Base-by-base conservation (phyloP, 2,329 filamentous ascomycete species). In the Penicillium sp. region DNA sequence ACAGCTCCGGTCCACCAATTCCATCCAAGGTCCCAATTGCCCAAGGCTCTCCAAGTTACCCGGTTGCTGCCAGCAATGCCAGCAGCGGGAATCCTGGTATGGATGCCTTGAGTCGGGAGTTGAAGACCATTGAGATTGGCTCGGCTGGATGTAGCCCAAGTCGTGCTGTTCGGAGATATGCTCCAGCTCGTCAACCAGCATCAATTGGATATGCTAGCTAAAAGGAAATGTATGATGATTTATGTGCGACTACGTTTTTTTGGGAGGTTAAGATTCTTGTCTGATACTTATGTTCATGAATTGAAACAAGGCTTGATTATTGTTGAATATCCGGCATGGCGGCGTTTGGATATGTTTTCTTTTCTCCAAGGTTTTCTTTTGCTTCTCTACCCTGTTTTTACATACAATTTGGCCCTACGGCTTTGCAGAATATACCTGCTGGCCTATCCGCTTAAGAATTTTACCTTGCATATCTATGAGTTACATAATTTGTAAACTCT, bases 41-140 rank as follows among this genome's bases (percentile, higher is more conserved):
- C 14, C 67, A 65, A 27, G 71, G 61, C 14, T 44, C 64, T 39
- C 70, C 69, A 44, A 68, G 56, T 59, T 72, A 73, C 39, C 65
- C 66, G 6, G 66, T 70, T 13, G 62, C 66, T 57, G 55, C 49
- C 56, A 67, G 54, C 65, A 75, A 62, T 68, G 68, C 58, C 1
- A 62, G 45, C 10, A 58, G 49, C 21, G 63, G 60, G 16, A 62
- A 62, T 19, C 55, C 58, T 60, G 68, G 63, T 42, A 70, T 74
- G 74, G 79, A 78, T 58, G 82, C 84, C 6, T 70, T 88, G 48
- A 85, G 82, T 51, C 74, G 84, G 33, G 85, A 88, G 69, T 74
- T 88, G 62, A 81, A 75, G 56, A 74, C 72, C 7, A 81, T 82
- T 59, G 79, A 82, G 57, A 80, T 82, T 55, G 79, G 79, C 9